These are phyloP conservation scores for Suhomyces choctaworum DNA, from an alignment of 1,139 yeast species.

Conservation along the genomic window DNA sequence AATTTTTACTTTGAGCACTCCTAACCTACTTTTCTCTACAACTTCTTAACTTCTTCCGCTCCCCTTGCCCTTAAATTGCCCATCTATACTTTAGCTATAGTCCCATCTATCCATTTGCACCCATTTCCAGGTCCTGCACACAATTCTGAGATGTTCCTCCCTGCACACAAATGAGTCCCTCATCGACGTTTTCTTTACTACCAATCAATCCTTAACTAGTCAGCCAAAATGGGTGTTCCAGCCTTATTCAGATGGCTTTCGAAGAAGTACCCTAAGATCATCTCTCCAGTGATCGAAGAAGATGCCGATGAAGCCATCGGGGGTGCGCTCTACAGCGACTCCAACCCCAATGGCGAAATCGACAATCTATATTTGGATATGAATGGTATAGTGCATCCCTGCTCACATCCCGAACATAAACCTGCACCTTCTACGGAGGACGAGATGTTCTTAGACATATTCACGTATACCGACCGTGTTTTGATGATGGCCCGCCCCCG, in stretches of 20 bases:
- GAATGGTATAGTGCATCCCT: constrained; percentile 98
- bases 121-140: not conserved
- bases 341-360: constrained; percentile 94
- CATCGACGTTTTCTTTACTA: constrained; percentile 6
- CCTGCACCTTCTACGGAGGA: constrained; percentile 95
- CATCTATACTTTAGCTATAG: no score
- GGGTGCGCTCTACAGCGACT: constrained; percentile 67
- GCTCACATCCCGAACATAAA: constrained; percentile 93
- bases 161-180: not conserved
- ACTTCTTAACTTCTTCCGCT: no score
- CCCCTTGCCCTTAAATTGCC: no score
- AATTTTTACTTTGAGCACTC: no score
- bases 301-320: constrained; percentile 54
- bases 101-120: no score
- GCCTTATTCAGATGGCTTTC: constrained; percentile 98
- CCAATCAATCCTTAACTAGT: constrained; percentile 1
- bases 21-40: no score
- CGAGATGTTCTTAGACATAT: constrained; percentile 90
- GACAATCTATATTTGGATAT: constrained; percentile 90
- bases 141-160: no score
- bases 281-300: constrained; percentile 85
- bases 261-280: constrained; percentile 88
- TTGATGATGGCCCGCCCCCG: constrained; percentile 93
- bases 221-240: constrained; percentile 69
- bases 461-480: constrained; percentile 86